phyloP scores from a whole-genome alignment of 2,329 filamentous ascomycete genomes.

The Fusarium subtropicale region DNA sequence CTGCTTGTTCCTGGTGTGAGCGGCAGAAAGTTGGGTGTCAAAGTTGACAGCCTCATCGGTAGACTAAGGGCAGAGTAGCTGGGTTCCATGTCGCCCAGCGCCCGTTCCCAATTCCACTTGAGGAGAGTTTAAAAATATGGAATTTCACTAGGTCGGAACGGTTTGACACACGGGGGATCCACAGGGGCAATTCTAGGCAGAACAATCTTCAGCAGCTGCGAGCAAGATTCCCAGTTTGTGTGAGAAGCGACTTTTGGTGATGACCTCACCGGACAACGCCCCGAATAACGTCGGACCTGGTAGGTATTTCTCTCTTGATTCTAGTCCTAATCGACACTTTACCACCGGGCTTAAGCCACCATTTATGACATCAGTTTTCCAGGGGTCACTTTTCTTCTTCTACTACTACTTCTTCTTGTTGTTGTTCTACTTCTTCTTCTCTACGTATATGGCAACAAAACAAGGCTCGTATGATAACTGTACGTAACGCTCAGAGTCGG shows the following conservation, averaged over 20 bases:
- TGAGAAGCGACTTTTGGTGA: constrained; percentile 13
- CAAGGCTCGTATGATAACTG: not conserved
- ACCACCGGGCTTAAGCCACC: constrained; percentile 14
- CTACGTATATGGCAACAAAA: not conserved
- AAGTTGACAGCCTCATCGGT: constrained; percentile 16
- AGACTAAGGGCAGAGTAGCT: not conserved
- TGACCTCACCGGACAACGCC: constrained; percentile 26
- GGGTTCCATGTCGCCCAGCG: not conserved
- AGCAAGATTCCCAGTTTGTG: not conserved
- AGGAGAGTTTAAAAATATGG: constrained; percentile 6
- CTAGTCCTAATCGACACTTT: not conserved
- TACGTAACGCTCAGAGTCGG: not conserved
- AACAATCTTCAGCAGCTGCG: not conserved
- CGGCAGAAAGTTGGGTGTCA: constrained; percentile 20
- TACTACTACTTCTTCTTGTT: not conserved
- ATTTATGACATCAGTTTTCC: constrained; percentile 4
- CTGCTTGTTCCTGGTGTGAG: constrained; percentile 30
- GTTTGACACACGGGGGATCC: constrained; percentile 1
- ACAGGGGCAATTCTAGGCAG: constrained; percentile 3
- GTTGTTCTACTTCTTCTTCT: not conserved
- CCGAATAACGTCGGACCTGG: constrained; percentile 24
- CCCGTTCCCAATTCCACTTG: constrained; percentile 13
- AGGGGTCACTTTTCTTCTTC: not conserved
- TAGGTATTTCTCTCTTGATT: not conserved
- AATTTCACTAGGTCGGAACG: not conserved